Conservation (phyloP, 257 asterid genomes). For the Gentiana dahurica region DNA sequence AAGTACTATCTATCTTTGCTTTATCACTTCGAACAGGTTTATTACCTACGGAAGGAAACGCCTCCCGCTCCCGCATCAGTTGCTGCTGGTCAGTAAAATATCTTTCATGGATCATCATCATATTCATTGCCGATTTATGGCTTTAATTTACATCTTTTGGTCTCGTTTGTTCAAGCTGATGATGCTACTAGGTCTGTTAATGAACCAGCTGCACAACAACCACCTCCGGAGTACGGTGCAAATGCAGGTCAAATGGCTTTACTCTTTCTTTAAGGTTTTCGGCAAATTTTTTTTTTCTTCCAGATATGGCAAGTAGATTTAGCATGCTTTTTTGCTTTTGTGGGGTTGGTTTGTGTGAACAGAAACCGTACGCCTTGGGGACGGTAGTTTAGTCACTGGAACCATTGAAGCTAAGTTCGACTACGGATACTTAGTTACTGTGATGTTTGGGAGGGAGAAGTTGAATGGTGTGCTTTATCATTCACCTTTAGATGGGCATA, state of each 20-base stretch:
- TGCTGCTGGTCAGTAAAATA: constrained; percentile 27
- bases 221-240: constrained; percentile 27
- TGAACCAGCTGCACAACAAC: constrained; percentile 28
- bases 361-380: constrained; percentile 41
- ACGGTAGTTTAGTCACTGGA: constrained; percentile 53
- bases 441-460: constrained; percentile 53
- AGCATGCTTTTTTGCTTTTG: not conserved
- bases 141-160: not conserved
- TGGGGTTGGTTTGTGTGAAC: constrained; percentile 10
- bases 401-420: constrained; percentile 88
- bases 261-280: no score
- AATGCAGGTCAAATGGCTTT: constrained; percentile 18
- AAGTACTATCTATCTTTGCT: constrained; percentile 71
- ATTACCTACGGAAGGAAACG: constrained; percentile 69
- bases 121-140: not conserved
- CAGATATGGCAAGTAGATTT: not conserved
- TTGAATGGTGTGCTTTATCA: constrained; percentile 83
- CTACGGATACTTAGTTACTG: constrained; percentile 67
- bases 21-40: constrained; percentile 94
- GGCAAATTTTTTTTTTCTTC: no score
- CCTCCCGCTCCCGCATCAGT: constrained; percentile 24
- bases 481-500: constrained; percentile 25
- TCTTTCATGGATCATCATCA: constrained; percentile 4
- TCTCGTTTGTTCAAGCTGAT: constrained; percentile 23
- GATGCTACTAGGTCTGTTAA: constrained; percentile 20